Evolutionary conservation across 1,284 basidiomycete species (phyloP).

Genomic region (Sparassis latifolia): DNA sequence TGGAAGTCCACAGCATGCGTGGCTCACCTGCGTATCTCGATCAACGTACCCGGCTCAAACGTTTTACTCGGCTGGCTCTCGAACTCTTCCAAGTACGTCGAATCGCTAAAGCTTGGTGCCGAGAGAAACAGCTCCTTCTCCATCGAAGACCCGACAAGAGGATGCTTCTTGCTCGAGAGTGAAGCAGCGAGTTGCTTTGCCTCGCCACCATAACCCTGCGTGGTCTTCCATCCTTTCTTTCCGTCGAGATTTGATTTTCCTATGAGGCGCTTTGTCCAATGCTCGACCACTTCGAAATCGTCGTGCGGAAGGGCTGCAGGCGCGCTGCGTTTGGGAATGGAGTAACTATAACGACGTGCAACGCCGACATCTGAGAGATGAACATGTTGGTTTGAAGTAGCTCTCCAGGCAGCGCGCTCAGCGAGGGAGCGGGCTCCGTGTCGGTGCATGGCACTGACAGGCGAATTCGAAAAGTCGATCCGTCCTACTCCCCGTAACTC

Average conservation of each 20-base stretch:
- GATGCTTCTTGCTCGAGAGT: background rate
- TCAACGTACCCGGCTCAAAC: constrained; percentile 42
- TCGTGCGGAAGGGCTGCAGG: too few species aligned
- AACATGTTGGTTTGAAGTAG: too few species aligned
- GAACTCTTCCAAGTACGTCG: background rate
- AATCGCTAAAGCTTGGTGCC: background rate
- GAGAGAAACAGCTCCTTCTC: constrained; percentile 9
- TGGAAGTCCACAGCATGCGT: background rate
- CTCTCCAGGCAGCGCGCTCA: too few species aligned
- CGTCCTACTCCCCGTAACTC: too few species aligned
- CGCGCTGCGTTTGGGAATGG: background rate
- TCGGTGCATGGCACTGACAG: too few species aligned
- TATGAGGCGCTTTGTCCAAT: too few species aligned
- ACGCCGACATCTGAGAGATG: too few species aligned
- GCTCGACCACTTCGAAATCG: too few species aligned
- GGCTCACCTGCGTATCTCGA: constrained; percentile 54
- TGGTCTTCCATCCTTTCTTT: constrained; percentile 2
- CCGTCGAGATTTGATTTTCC: background rate
- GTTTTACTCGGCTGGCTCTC: background rate
- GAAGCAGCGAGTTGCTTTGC: background rate
- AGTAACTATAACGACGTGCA: too few species aligned
- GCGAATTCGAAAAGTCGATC: too few species aligned
- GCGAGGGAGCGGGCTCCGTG: too few species aligned
- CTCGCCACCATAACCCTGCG: constrained; percentile 1
- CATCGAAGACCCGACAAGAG: background rate